Evolutionary conservation across 305 asterid species (phyloP).

Genomic region (Rubia peregrina): DNA sequence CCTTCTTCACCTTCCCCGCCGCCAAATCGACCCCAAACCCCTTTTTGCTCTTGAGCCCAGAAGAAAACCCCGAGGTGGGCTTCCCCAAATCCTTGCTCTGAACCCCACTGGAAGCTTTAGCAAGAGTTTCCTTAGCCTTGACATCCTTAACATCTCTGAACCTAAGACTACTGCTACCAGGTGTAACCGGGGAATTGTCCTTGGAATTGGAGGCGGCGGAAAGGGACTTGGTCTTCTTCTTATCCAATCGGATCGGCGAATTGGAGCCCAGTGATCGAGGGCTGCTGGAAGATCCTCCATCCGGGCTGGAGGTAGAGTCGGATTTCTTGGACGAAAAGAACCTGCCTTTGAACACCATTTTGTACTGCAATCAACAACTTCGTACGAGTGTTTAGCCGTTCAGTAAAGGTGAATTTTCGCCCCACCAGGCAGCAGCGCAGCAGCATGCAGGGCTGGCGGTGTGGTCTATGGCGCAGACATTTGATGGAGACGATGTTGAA

Average conservation of each 20-base stretch:
- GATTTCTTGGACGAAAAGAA: conserved; percentile 91
- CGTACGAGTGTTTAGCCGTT: conserved; percentile 6
- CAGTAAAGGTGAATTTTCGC: conserved; percentile 3
- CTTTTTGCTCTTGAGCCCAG: conserved; percentile 23
- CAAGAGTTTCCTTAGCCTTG: conserved; percentile 36
- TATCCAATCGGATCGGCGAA: conserved; percentile 90
- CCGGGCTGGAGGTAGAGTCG: conserved; percentile 65
- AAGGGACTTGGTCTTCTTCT: conserved; percentile 56
- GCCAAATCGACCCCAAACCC: conserved; percentile 38
- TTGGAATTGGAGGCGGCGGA: conserved; percentile 42
- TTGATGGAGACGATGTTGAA: background rate
- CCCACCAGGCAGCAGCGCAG: conserved; percentile 22
- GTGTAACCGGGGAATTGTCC: conserved; percentile 37
- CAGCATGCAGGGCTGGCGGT: conserved; percentile 21
- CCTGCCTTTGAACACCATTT: conserved; percentile 87
- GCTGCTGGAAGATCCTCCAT: conserved; percentile 73
- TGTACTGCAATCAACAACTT: background rate
- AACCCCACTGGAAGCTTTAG: conserved; percentile 11
- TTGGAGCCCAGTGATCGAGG: conserved; percentile 75
- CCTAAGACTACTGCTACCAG: conserved; percentile 27
- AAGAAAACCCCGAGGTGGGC: conserved; percentile 25
- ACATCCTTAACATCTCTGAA: conserved; percentile 46
- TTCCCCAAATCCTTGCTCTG: conserved; percentile 29
- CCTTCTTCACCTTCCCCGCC: conserved; percentile 31
- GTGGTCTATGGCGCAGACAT: conserved; percentile 16